These are phyloP conservation scores for Xylaria polymorpha DNA, from an alignment of 2,329 filamentous ascomycete species.

Conservation along the genomic window DNA sequence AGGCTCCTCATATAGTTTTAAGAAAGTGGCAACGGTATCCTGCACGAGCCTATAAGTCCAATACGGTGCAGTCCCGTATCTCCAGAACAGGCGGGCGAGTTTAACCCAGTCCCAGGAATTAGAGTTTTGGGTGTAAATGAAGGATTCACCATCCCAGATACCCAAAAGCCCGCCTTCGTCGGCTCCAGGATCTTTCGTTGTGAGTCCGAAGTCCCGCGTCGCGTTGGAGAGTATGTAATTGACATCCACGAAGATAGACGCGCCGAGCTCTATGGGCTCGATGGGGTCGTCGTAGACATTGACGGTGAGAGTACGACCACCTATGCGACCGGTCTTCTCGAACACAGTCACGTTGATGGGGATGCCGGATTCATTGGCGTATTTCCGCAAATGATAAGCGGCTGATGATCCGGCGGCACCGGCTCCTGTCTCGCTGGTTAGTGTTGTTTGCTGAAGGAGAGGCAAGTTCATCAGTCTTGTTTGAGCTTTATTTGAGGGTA, in stretches of 20 bases:
- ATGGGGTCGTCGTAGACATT: constrained; percentile 75
- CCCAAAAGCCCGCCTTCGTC: constrained; percentile 70
- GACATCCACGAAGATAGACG: constrained; percentile 87
- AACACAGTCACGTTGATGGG: constrained; percentile 86
- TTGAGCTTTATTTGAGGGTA: not conserved
- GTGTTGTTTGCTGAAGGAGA: not conserved
- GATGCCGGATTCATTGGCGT: constrained; percentile 69
- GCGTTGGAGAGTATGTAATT: constrained; percentile 87
- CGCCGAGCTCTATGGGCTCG: constrained; percentile 85
- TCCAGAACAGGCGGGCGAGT: constrained; percentile 81
- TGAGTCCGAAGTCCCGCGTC: constrained; percentile 76
- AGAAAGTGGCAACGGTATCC: constrained; percentile 75
- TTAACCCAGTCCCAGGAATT: constrained; percentile 80
- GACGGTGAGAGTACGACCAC: constrained; percentile 88
- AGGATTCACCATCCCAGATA: constrained; percentile 84
- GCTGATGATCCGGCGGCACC: constrained; percentile 88
- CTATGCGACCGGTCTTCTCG: constrained; percentile 80
- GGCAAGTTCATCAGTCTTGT: not conserved
- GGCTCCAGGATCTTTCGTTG: constrained; percentile 58
- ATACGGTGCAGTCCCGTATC: constrained; percentile 84
- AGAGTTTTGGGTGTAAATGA: constrained; percentile 75
- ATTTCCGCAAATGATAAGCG: constrained; percentile 83
- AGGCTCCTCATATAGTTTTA: constrained; percentile 82
- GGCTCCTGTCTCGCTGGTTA: constrained; percentile 71
- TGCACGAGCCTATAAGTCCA: constrained; percentile 79